Evolutionary conservation across 176 grass and related monocot genomes (phyloP).

Genomic region (Cymbopogon citratus): DNA sequence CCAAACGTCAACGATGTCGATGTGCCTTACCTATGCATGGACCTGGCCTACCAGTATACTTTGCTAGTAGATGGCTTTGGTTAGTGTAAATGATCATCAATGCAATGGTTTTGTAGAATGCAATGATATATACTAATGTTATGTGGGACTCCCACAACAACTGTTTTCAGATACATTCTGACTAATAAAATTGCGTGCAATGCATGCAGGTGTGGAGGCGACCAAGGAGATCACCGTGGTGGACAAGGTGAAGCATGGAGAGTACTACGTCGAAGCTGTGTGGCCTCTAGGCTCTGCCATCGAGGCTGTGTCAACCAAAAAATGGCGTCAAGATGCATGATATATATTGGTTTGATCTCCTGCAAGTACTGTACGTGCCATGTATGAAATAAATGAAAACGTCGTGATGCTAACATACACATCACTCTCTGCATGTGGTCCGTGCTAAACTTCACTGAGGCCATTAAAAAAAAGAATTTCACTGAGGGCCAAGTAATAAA

Average conservation of each 20-base stretch:
- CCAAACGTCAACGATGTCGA: neutral
- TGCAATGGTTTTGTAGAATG: neutral
- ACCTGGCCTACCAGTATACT: slow-evolving; percentile 45
- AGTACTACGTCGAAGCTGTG: neutral
- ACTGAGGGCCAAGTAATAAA: no score
- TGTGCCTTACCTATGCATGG: slow-evolving; percentile 49
- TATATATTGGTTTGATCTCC: neutral
- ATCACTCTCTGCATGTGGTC: no score
- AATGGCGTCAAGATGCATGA: neutral
- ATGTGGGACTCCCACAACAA: neutral
- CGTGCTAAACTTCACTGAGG: no score
- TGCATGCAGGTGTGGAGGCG: neutral
- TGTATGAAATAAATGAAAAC: neutral
- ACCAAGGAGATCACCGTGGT: neutral
- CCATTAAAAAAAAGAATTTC: no score
- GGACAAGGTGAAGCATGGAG: neutral
- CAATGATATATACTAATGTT: neutral
- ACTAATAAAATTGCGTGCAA: neutral
- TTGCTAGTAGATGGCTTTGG: slow-evolving; percentile 55
- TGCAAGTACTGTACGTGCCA: neutral
- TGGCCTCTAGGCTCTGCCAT: neutral
- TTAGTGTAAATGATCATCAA: neutral
- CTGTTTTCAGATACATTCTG: neutral
- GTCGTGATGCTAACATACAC: neutral
- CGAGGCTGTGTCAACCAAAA: neutral